A percentile compares a stretch with the other conserved stretches of the same genome.
phyloP scores from a whole-genome alignment of 2,329 filamentous ascomycete species.

The Parafenestella ontariensis region DNA sequence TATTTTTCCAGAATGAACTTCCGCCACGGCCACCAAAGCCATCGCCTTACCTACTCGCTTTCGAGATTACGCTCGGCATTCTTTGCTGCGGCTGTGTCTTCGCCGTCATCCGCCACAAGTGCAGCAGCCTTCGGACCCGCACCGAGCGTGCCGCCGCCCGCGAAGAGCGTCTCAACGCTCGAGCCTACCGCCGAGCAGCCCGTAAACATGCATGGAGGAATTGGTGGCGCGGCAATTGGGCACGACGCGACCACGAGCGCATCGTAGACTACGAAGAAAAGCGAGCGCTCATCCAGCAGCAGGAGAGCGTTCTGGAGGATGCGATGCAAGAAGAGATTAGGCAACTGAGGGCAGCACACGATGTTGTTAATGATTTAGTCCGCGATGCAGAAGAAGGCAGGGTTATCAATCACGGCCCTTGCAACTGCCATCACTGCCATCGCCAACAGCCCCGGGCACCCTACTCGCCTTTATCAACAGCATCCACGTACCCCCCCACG shows the following conservation, averaged over 20 bases:
- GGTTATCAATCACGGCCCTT: conserved; percentile 6
- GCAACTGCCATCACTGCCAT: conserved; percentile 33
- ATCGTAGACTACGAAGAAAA: conserved; percentile 60
- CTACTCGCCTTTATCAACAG: conserved; percentile 36
- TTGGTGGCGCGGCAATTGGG: conserved; percentile 55
- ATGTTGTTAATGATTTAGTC: conserved; percentile 60
- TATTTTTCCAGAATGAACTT: conserved; percentile 17
- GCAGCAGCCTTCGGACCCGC: conserved; percentile 57
- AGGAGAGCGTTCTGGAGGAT: conserved; percentile 55
- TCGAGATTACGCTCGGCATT: conserved; percentile 54
- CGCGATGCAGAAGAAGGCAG: conserved; percentile 48
- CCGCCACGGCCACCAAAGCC: conserved; percentile 31
- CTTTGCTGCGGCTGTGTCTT: conserved; percentile 55
- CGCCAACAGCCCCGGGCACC: conserved; percentile 19
- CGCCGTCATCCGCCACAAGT: conserved; percentile 56
- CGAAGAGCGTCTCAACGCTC: conserved; percentile 61
- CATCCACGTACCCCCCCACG: conserved; percentile 40
- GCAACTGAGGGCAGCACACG: conserved; percentile 59
- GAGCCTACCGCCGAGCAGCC: conserved; percentile 62
- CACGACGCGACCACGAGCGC: conserved; percentile 37
- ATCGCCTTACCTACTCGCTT: conserved; percentile 47
- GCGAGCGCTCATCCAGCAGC: conserved; percentile 54
- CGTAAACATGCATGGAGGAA: conserved; percentile 58
- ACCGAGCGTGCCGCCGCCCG: conserved; percentile 61
- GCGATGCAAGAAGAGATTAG: conserved; percentile 56